Evolutionary conservation across 2,329 filamentous ascomycete species (phyloP).

Genomic region (Stachybotrys echinatus): DNA sequence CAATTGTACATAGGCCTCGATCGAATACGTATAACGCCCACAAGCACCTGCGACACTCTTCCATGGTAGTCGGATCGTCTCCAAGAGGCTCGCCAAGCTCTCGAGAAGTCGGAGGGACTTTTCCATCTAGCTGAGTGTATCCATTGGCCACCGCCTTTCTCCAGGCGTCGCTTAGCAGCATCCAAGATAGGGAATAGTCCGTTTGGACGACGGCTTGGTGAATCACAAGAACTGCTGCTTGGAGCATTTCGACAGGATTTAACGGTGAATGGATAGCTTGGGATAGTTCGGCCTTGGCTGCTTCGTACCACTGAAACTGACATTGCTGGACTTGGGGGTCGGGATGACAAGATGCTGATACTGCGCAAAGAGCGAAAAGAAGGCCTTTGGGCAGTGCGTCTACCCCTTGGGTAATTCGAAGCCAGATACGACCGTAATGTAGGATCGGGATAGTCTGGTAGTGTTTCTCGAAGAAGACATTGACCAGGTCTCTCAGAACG

Average conservation of each 20-base stretch:
- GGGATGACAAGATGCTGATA: conserved; percentile 13
- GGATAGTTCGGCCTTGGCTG: conserved; percentile 10
- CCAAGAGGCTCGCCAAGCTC: conserved; percentile 5
- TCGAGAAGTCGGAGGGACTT: conserved; percentile 1
- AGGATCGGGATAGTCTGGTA: background rate
- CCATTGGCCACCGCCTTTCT: conserved; percentile 14
- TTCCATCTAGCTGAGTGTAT: conserved; percentile 8
- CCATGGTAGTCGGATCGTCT: conserved; percentile 10
- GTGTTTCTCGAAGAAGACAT: background rate
- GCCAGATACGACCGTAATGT: conserved; percentile 1
- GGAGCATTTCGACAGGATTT: conserved; percentile 11
- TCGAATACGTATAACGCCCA: conserved; percentile 18
- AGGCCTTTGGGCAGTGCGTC: background rate
- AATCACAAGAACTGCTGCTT: conserved; percentile 14
- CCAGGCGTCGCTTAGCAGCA: conserved; percentile 17
- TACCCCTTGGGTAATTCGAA: background rate
- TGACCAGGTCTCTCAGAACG: background rate
- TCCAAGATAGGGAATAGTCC: conserved; percentile 12
- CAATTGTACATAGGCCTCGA: conserved; percentile 15
- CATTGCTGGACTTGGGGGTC: conserved; percentile 8
- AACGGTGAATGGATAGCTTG: conserved; percentile 8
- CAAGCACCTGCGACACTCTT: conserved; percentile 13
- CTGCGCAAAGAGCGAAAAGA: conserved; percentile 12
- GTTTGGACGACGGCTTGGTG: conserved; percentile 11
- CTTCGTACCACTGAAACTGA: conserved; percentile 11